Evolutionary conservation across 768 basidiomycete genomes (phyloP), one percentile per base, ranked within the genome.

Genomic region (Galerina sulciceps): DNA sequence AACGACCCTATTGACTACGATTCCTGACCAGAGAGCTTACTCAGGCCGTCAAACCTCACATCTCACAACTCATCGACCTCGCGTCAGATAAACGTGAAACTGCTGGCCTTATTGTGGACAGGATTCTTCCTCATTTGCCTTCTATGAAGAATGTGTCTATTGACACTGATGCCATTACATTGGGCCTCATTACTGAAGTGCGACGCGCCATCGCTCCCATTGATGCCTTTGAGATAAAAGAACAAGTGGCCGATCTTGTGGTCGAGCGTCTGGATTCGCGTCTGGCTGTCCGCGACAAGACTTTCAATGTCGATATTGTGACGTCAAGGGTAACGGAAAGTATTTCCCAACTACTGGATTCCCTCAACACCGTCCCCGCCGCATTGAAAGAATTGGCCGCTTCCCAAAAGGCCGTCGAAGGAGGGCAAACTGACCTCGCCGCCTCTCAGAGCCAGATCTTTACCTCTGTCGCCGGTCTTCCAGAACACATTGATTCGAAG

Each of bases 71-170:
- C 58, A 94, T 94, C 60, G 93, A 94, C 68, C 82, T 94, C 48
- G 88, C 93, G 23, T 92, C 90, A 0, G 93, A 94, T 70, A 94
- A 94, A 70, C 83, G 90, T 36, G 93, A 94, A 73, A 94, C 93
- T 3, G 93, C 93, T 3, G 80, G 83, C 6, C 82, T 94, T 41
- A 94, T 94, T 57, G 84, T 93, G 26, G 84, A 93, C 51, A 77
- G 83, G 18, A 82, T 94, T 38, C 57, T 86, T 5, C 93, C 93
- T 10, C 69, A 91, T 54, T 66, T 94, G 15, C 86, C 86, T 10
- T 69, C 77, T 23, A 49, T 75, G 47, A 61, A 74, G 58, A 60
- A 77, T 6, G 66, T 79, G 23, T 61, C 71, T 35, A 53, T 83
- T 23, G 87, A 93, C 65, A 79, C 80, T 1, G 81, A 85, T 47